Percentiles rank a stretch among this genome's conserved stretches.
Evolutionary conservation across 768 basidiomycete species (phyloP).

Genomic region (Collybiopsis luxurians): DNA sequence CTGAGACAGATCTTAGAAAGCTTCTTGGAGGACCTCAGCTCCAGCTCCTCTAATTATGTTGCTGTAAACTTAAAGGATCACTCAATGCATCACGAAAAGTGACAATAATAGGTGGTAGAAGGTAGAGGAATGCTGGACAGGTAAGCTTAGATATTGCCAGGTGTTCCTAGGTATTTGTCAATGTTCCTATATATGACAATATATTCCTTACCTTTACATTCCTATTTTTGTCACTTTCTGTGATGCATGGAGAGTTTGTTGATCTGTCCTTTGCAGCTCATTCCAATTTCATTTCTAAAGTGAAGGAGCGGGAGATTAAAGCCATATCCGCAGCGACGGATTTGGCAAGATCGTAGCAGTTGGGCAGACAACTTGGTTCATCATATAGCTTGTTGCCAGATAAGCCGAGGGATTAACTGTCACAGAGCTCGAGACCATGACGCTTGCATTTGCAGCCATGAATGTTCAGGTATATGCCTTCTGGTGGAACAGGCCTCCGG

Average conservation of each 20-base stretch:
- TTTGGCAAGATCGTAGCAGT: constrained; percentile 1
- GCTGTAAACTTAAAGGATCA: too few species aligned
- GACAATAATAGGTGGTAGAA: too few species aligned
- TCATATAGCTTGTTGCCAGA: constrained; percentile 14
- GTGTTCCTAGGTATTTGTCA: too few species aligned
- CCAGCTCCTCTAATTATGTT: background rate
- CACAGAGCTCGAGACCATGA: constrained; percentile 17
- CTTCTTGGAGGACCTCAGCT: background rate
- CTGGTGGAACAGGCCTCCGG: constrained; percentile 37
- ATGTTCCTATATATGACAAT: too few species aligned
- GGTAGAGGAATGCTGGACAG: too few species aligned
- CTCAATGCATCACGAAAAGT: too few species aligned
- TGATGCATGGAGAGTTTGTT: background rate
- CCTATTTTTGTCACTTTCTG: too few species aligned
- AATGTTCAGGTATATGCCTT: constrained; percentile 25
- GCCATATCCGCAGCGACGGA: constrained; percentile 4
- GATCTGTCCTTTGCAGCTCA: background rate
- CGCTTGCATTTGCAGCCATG: constrained; percentile 14
- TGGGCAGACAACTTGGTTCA: constrained; percentile 12
- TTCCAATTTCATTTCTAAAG: background rate
- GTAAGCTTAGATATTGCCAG: too few species aligned
- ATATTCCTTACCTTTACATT: too few species aligned
- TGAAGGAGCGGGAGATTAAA: background rate
- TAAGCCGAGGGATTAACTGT: background rate
- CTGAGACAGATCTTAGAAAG: background rate